phyloP scores from a whole-genome alignment of 2,329 filamentous ascomycete species.

The Fusarium floridanum region DNA sequence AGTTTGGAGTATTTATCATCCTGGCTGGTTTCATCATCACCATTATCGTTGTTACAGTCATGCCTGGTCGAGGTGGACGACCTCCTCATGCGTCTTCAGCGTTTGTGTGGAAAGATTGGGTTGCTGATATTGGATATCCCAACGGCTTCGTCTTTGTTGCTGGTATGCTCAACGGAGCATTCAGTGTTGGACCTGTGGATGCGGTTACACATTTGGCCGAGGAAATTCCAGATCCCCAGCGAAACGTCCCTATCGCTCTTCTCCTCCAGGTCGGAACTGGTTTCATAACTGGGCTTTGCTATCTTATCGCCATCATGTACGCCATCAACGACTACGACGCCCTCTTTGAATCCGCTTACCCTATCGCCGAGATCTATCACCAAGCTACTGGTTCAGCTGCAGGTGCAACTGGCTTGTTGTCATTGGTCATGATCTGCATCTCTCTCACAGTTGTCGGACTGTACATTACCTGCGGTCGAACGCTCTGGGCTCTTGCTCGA shows the following conservation, averaged over 20 bases:
- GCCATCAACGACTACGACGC: constrained; percentile 68
- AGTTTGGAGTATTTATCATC: constrained; percentile 64
- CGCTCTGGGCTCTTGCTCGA: constrained; percentile 57
- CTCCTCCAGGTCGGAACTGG: constrained; percentile 63
- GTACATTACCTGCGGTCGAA: constrained; percentile 56
- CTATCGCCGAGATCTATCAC: constrained; percentile 75
- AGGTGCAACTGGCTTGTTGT: constrained; percentile 64
- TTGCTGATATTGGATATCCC: constrained; percentile 55
- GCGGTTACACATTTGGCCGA: constrained; percentile 74
- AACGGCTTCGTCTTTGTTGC: constrained; percentile 57
- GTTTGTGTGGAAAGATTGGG: constrained; percentile 58
- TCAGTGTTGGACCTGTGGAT: constrained; percentile 75
- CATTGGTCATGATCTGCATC: constrained; percentile 56
- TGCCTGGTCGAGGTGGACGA: constrained; percentile 55
- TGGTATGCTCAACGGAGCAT: constrained; percentile 73
- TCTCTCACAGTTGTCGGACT: constrained; percentile 52
- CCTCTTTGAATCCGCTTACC: constrained; percentile 64
- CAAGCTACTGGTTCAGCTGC: constrained; percentile 66
- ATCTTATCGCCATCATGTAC: constrained; percentile 69
- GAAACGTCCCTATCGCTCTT: constrained; percentile 67
- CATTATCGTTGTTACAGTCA: constrained; percentile 66
- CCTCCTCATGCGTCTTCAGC: constrained; percentile 49
- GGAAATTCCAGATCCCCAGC: constrained; percentile 67
- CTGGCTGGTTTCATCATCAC: constrained; percentile 67
- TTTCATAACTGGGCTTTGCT: constrained; percentile 65